These are phyloP conservation scores for Diutina rugosa DNA, from an alignment of 1,139 yeast genomes.

Conservation along the genomic window DNA sequence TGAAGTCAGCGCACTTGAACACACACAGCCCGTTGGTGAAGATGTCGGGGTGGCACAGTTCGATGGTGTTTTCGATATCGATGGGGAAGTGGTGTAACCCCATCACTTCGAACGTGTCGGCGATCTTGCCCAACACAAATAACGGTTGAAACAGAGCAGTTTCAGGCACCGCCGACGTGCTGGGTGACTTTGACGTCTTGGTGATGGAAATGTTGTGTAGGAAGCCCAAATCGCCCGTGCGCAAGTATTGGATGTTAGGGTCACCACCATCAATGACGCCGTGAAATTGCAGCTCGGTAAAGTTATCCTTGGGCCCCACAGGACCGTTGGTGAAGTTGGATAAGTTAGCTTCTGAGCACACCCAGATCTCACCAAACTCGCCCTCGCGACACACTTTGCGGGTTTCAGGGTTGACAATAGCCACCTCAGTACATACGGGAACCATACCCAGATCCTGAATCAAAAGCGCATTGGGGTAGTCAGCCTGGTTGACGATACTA, in stretches of 20 bases:
- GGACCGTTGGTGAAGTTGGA: slow-evolving; percentile 48
- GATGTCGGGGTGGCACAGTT: slow-evolving; percentile 48
- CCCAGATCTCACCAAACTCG: slow-evolving; percentile 98
- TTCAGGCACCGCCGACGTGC: slow-evolving; percentile 20
- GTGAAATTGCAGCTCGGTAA: slow-evolving; percentile 30
- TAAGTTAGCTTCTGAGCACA: slow-evolving; percentile 75
- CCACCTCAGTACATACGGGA: slow-evolving; percentile 86
- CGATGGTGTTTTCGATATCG: slow-evolving; percentile 73
- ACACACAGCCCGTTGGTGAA: slow-evolving; percentile 51
- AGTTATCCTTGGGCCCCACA: slow-evolving; percentile 29
- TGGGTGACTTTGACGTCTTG: slow-evolving; percentile 17
- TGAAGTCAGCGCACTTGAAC: slow-evolving; percentile 73
- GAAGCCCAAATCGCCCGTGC: slow-evolving; percentile 94
- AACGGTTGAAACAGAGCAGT: slow-evolving; percentile 56
- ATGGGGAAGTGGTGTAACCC: slow-evolving; percentile 87
- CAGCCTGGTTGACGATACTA: slow-evolving; percentile 64
- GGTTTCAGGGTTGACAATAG: slow-evolving; percentile 93
- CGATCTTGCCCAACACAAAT: slow-evolving; percentile 74
- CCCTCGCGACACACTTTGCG: slow-evolving; percentile 67
- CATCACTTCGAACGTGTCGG: slow-evolving; percentile 81
- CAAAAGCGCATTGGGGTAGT: slow-evolving; percentile 54
- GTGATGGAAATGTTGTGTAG: slow-evolving; percentile 54
- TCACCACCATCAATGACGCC: slow-evolving; percentile 54
- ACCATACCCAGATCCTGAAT: slow-evolving; percentile 95
- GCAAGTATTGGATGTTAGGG: slow-evolving; percentile 47